A percentile compares a stretch with the other conserved stretches of the same genome.
phyloP scores from a whole-genome alignment of 495 filamentous ascomycete species.

The Penicillium riverlandense region DNA sequence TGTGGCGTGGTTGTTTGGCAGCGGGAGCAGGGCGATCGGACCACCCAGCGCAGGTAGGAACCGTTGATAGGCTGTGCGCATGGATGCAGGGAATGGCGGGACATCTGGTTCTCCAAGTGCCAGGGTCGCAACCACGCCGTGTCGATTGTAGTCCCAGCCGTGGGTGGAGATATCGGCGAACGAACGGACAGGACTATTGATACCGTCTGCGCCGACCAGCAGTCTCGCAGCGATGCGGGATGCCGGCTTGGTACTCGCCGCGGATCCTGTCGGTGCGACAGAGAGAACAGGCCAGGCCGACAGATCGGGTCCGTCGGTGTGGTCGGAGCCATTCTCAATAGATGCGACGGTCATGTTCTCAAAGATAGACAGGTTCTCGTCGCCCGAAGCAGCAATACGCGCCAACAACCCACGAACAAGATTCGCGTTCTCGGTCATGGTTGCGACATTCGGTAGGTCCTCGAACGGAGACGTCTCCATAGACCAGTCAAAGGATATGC shows the following conservation, averaged over 20 bases:
- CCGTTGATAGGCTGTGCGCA: slow-evolving; percentile 82
- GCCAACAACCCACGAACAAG: slow-evolving; percentile 67
- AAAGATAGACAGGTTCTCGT: slow-evolving; percentile 54
- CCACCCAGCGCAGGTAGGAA: slow-evolving; percentile 79
- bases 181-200: slow-evolving; percentile 84
- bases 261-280: slow-evolving; percentile 38
- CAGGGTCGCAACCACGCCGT: slow-evolving; percentile 88
- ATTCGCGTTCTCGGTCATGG: slow-evolving; percentile 95
- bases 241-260: slow-evolving; percentile 25
- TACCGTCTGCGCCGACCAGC: slow-evolving; percentile 88
- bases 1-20: slow-evolving; percentile 73
- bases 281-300: slow-evolving; percentile 80
- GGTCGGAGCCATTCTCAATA: slow-evolving; percentile 66
- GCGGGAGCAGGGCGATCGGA: slow-evolving; percentile 81
- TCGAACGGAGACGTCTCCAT: slow-evolving; percentile 41
- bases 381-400: slow-evolving; percentile 61
- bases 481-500: slow-evolving; percentile 81
- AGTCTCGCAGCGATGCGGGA: slow-evolving; percentile 66
- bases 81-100: slow-evolving; percentile 23
- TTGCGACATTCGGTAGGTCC: slow-evolving; percentile 62
- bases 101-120: slow-evolving; percentile 48
- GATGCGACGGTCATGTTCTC: slow-evolving; percentile 68
- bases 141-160: slow-evolving; percentile 89
- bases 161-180: slow-evolving; percentile 79
- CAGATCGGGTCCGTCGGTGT: slow-evolving; percentile 60